Evolutionary conservation across 1,284 basidiomycete species (phyloP), one percentile per base, ranked within the genome.

Genomic region (Moniliella sp.): DNA sequence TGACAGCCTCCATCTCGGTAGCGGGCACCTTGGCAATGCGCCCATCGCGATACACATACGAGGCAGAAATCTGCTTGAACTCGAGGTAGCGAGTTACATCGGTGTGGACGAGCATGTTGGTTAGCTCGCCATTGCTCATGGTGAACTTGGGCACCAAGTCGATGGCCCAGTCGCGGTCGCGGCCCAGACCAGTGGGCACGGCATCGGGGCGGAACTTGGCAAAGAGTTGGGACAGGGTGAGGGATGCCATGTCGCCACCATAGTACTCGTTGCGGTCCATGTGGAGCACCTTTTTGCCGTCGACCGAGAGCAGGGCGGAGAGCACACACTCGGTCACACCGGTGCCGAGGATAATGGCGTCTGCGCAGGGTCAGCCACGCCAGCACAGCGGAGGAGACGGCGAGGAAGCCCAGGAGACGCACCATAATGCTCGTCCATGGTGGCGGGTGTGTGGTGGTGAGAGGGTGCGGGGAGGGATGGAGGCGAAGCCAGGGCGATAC

Each of bases 201-300:
- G 46, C 36, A 21, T 57, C 57, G 3, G 57, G 53, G 31, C 79
- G 74, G 73, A 94, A 99, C 65, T 94, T 80, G 65, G 83, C 78
- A 66, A 86, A 97, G 43, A 97, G 74, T 74, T 97, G 88, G 12
- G 86, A 91, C 48, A 99, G 66, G 67, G 94, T 97, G 62, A 97
- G 67, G 65, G 80, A 86, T 32, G 91, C 91, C 59, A 82, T 83
- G 60, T 94, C 91, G 40, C 80, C 91, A 37, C 91, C 91, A 48
- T 99, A 99, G 66, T 97, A 97, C 64, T 94, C 83, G 60, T 94
- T 94, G 46, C 88, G 53, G 66, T 99, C 91, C 74, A 99, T 94
- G 66, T 99, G 91, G 27, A 99, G 74, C 46, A 99, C 91, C 69
- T 97, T 99, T 71, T 97, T 93, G 51, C 88, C 88, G 59, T 94